Evolutionary conservation across 768 basidiomycete genomes (phyloP).

Genomic region (Pulveroboletus sp.): DNA sequence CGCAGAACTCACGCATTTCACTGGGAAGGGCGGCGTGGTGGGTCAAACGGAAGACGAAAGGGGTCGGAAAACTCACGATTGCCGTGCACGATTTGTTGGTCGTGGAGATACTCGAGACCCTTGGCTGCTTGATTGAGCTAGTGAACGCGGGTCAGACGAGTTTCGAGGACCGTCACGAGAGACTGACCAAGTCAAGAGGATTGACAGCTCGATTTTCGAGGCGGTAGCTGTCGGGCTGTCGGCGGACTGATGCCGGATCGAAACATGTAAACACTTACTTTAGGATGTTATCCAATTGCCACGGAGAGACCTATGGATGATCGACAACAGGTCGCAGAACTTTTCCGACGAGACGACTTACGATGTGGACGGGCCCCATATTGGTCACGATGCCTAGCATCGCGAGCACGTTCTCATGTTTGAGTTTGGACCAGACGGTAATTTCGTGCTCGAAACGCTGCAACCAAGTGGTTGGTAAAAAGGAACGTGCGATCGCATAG

Average conservation of each 20-base stretch:
- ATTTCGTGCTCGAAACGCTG: conserved; percentile 60
- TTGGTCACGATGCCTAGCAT: conserved; percentile 57
- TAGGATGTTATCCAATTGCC: conserved; percentile 56
- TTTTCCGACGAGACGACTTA: conserved; percentile 10
- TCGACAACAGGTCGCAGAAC: neutral
- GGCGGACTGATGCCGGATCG: neutral
- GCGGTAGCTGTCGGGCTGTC: conserved; percentile 37
- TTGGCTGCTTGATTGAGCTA: conserved; percentile 52
- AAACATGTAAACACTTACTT: conserved; percentile 37
- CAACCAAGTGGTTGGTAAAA: neutral
- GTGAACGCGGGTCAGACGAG: neutral
- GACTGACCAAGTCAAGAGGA: conserved; percentile 40
- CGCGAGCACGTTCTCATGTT: conserved; percentile 43
- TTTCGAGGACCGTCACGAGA: neutral
- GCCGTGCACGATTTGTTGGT: conserved; percentile 50
- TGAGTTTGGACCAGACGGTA: conserved; percentile 47
- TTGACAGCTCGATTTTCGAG: conserved; percentile 34
- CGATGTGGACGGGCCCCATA: conserved; percentile 51
- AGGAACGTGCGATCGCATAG: neutral
- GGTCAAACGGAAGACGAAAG: neutral
- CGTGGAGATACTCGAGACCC: conserved; percentile 57
- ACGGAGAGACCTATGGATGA: conserved; percentile 51
- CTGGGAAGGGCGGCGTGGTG: conserved; percentile 27
- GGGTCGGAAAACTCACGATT: conserved; percentile 43
- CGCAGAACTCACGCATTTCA: conserved; percentile 52